Conservation (phyloP, 2,329 filamentous ascomycete genomes). For the Escovopsis weberi region DNA sequence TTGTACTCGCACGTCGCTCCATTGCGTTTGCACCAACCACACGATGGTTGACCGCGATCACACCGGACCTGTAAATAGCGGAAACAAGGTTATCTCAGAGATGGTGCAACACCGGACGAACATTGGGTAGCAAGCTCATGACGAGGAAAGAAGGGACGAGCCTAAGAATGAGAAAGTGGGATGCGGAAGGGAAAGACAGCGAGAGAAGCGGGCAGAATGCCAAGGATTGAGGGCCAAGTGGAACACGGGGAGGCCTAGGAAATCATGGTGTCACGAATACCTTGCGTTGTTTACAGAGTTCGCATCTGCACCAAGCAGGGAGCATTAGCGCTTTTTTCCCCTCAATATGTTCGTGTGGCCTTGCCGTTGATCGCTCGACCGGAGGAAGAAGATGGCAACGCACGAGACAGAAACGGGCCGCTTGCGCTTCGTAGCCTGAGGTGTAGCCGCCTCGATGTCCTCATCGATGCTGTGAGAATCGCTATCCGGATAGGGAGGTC, state of each 20-base stretch:
- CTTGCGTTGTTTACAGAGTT: constrained; percentile 71
- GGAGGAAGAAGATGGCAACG: constrained; percentile 2
- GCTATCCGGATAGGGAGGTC: constrained; percentile 28
- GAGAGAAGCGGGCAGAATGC: not conserved
- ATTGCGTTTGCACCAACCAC: constrained; percentile 53
- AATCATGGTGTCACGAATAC: constrained; percentile 25
- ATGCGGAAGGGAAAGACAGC: too few relatives aligned
- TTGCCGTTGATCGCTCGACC: not conserved
- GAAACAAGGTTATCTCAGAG: constrained; percentile 6
- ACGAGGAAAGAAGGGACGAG: not conserved
- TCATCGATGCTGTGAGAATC: constrained; percentile 37
- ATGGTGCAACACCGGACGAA: not conserved
- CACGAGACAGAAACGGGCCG: constrained; percentile 47
- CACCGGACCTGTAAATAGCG: constrained; percentile 48
- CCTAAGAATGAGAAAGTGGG: too few relatives aligned
- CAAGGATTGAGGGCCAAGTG: too few relatives aligned
- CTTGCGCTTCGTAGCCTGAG: constrained; percentile 37
- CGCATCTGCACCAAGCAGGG: constrained; percentile 37
- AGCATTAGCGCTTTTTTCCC: not conserved
- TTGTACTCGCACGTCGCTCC: constrained; percentile 51
- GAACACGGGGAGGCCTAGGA: not conserved
- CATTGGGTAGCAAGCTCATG: not conserved
- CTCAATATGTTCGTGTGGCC: not conserved
- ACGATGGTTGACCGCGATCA: constrained; percentile 60
- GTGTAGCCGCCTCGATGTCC: constrained; percentile 18